Evolutionary conservation across 108 stramenopile genomes (phyloP), one percentile per base, ranked within the genome.

Genomic region (Cafeteria roenbergensis): DNA sequence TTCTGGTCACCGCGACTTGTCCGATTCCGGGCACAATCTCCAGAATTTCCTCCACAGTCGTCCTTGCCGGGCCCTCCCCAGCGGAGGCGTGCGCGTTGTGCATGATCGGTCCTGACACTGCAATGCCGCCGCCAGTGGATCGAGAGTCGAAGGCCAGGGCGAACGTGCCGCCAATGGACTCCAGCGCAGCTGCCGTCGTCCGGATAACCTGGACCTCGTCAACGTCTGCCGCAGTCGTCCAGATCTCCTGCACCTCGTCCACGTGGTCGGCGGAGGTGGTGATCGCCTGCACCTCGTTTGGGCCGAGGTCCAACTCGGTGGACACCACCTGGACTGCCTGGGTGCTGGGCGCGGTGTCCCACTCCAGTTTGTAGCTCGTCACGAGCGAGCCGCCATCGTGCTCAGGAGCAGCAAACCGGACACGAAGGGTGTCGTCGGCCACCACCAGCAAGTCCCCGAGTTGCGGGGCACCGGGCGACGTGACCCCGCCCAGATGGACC

Each of bases 231-330:
- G 83, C 80, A 0, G 75, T 62, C 14, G 84, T 78, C 24, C 48
- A 57, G 42, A 88, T 58, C 27, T 66, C 60, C 63, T 90, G 88
- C 31, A 87, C 74, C 76, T 90, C 88, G 57, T 87, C 73, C 9
- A 85, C 72, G 50, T 85, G 75, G 0, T 35, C 51, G 9, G 70
- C 78, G 22, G 73, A 68, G 12, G 86, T 86, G 6, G 76, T 73
- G 66, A 88, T 76, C 8, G 77, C 67, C 73, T 90, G 88, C n/a
- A 87, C 70, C 71, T 88, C 88, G 67, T 90, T 90, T 4, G 87
- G 62, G 51, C 85, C 85, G 17, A 86, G 80, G 74, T 83, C 48
- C n/a, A 80, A 68, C 17, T 71, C 72, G 6, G 87, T 87, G 28
- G 72, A 73, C 25, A 90, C 68, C 25, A 65, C 64, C 69, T 90